phyloP scores from a whole-genome alignment of 305 asterid species.

The Caryopteris hybrid region DNA sequence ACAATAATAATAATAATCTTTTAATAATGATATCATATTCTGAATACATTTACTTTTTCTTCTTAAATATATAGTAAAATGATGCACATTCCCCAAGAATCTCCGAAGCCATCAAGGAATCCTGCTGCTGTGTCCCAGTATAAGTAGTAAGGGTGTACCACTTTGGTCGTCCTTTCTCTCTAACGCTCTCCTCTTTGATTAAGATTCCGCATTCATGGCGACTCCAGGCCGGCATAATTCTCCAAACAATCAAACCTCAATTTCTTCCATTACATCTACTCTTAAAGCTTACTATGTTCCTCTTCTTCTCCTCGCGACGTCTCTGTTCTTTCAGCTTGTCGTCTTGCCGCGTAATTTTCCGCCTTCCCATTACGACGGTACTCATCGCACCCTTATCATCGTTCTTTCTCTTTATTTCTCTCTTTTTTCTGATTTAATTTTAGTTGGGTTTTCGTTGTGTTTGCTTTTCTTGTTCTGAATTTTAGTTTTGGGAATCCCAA shows the following conservation, averaged over 20 bases:
- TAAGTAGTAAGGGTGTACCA: background rate
- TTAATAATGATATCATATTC: too few species aligned
- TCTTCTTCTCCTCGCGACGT: conserved; percentile 44
- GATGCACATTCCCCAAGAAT: too few species aligned
- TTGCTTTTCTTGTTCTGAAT: conserved; percentile 2
- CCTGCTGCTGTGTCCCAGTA: background rate
- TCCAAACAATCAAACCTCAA: conserved; percentile 16
- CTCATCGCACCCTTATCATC: background rate
- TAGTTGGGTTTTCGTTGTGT: background rate
- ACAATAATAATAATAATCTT: too few species aligned
- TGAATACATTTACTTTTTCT: too few species aligned
- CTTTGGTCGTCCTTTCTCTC: background rate
- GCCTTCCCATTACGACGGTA: conserved; percentile 79
- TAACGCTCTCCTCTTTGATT: background rate
- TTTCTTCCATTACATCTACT: conserved; percentile 26
- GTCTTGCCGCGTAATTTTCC: conserved; percentile 77
- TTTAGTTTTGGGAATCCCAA: conserved; percentile 69
- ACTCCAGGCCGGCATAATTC: conserved; percentile 26
- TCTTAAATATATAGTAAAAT: too few species aligned
- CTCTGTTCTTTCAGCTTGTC: conserved; percentile 72
- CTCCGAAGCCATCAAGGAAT: background rate
- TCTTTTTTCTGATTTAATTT: background rate
- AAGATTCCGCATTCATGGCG: conserved; percentile 39
- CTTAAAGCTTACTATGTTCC: conserved; percentile 72
- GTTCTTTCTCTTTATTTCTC: background rate